Evolutionary conservation across 352 stramenopile species (phyloP).

Genomic region (Phytophthora syringae): DNA sequence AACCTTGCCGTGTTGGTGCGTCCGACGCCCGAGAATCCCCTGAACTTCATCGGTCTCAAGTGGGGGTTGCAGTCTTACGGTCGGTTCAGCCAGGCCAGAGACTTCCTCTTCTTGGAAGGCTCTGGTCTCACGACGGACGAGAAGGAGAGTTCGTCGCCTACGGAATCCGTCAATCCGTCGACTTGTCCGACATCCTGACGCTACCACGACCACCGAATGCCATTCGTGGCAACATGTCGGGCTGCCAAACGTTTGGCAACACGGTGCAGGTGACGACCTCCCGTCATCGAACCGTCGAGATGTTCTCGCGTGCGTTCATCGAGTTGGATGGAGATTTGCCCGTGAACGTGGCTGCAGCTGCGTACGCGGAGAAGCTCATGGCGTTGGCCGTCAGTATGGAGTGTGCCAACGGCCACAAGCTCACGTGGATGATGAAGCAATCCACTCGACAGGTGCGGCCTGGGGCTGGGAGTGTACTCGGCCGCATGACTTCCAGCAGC

Average conservation of each 20-base stretch:
- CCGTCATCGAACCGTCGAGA: slow-evolving; percentile 29
- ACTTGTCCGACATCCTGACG: slow-evolving; percentile 33
- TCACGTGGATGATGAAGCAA: slow-evolving; percentile 48
- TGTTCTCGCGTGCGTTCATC: slow-evolving; percentile 46
- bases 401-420: slow-evolving; percentile 46
- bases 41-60: slow-evolving; percentile 54
- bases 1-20: slow-evolving; percentile 39
- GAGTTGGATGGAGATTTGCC: slow-evolving; percentile 39
- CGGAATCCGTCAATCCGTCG: slow-evolving; percentile 39
- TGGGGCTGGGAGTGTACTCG: slow-evolving; percentile 15
- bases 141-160: slow-evolving; percentile 37
- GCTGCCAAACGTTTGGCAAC: slow-evolving; percentile 42
- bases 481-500: slow-evolving; percentile 23
- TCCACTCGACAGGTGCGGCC: slow-evolving; percentile 26
- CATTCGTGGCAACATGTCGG: slow-evolving; percentile 46
- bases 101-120: slow-evolving; percentile 56
- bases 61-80: slow-evolving; percentile 46
- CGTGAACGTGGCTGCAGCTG: slow-evolving; percentile 26
- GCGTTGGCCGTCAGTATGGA: slow-evolving; percentile 41
- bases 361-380: slow-evolving; percentile 41
- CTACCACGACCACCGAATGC: slow-evolving; percentile 40
- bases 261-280: slow-evolving; percentile 15
- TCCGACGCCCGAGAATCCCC: slow-evolving; percentile 38
- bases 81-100: slow-evolving; percentile 41
- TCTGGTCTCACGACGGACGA: slow-evolving; percentile 39